Conservation (phyloP, 306 rosid species). For the Ziziphus jujuba region DNA sequence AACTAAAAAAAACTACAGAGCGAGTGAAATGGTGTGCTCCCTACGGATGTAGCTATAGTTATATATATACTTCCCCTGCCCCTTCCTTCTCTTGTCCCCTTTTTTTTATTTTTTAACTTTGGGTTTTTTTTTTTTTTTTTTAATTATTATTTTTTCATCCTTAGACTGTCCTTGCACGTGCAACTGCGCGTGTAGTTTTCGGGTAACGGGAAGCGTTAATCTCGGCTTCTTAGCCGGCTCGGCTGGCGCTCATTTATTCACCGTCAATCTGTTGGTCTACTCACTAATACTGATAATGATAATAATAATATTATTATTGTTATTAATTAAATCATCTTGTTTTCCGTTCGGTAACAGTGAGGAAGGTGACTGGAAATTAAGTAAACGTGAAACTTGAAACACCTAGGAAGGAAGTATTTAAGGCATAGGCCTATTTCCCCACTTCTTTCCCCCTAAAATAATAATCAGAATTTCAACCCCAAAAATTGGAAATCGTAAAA, state of each 20-base stretch:
- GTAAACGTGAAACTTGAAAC: not conserved
- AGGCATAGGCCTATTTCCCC: no score
- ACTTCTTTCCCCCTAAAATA: no score
- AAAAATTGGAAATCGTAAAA: no score
- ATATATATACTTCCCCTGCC: slow-evolving; percentile 24
- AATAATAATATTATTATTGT: not conserved
- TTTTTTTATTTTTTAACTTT: not conserved
- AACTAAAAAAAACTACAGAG: not conserved
- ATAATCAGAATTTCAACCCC: no score
- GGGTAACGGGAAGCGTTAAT: slow-evolving; percentile 53
- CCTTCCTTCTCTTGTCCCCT: not conserved
- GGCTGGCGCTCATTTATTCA: slow-evolving; percentile 34
- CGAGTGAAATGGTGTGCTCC: slow-evolving; percentile 1
- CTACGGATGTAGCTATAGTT: not conserved
- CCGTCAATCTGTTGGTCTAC: not conserved
- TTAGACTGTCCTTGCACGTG: slow-evolving; percentile 57
- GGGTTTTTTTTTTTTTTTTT: not conserved
- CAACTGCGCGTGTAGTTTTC: slow-evolving; percentile 45
- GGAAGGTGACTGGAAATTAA: slow-evolving; percentile 21
- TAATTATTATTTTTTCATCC: slow-evolving; percentile 8
- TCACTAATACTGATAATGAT: not conserved
- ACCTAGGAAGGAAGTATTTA: no score
- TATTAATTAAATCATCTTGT: not conserved
- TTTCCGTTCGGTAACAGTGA: not conserved
- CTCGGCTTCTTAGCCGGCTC: slow-evolving; percentile 63